Percentiles rank a stretch among this genome's conserved stretches.
Evolutionary conservation across 164 flowering plant genomes (phyloP).

Genomic region (Nymphaea thermarum): DNA sequence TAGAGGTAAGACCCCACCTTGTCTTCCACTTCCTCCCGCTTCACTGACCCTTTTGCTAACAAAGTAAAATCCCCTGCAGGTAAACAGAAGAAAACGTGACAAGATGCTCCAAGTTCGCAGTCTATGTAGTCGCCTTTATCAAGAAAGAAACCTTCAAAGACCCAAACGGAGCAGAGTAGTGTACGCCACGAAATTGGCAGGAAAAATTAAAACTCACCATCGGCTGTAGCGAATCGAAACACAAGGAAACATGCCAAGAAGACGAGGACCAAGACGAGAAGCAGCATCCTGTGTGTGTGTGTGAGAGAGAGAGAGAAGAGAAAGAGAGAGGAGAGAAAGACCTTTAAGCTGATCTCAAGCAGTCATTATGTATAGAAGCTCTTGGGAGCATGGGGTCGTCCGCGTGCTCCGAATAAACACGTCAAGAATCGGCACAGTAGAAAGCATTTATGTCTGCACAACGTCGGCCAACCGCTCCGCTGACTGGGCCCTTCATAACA

Average conservation of each 20-base stretch:
- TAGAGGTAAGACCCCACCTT: conserved; percentile 28
- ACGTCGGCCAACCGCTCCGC: no score
- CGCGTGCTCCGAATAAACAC: no score
- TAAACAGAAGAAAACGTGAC: not conserved
- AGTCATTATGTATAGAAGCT: no score
- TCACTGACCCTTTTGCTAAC: conserved; percentile 38
- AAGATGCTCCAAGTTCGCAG: not conserved
- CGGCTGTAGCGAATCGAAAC: conserved; percentile 35
- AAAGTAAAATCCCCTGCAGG: conserved; percentile 67
- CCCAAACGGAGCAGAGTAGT: conserved; percentile 1
- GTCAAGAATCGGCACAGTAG: no score
- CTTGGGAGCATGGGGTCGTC: no score
- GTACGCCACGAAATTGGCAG: not conserved
- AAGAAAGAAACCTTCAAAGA: not conserved
- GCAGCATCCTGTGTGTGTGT: conserved; percentile 5
- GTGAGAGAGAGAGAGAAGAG: not conserved
- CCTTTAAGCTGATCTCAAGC: no score
- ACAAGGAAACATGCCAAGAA: conserved; percentile 8
- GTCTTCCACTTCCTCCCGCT: conserved; percentile 69
- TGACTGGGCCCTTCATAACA: no score
- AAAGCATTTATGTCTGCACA: no score
- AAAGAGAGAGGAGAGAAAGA: not conserved
- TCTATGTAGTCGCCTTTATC: not conserved
- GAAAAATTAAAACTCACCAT: conserved; percentile 29
- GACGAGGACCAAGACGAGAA: conserved; percentile 7